Base-by-base conservation (phyloP, 2,329 filamentous ascomycete species). In the Blastomyces percursus region DNA sequence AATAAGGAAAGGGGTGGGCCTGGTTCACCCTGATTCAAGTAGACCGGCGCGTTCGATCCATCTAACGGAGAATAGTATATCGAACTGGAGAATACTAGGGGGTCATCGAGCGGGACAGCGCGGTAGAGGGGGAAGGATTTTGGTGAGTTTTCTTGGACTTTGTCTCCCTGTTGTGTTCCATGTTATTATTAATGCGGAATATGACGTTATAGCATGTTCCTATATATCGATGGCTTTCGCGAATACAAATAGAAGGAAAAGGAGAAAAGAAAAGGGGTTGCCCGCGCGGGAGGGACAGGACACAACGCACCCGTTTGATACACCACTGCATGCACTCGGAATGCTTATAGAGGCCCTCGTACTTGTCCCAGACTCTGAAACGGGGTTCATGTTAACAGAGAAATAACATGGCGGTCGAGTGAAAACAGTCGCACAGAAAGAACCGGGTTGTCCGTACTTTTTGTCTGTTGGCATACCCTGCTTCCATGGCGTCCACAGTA, bases 271-370 rank as follows among this genome's bases (percentile, higher is more conserved):
- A 35, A 19, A 30, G 44, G 7, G 35, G 14, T 12, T 38, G 9
- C 9, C 8, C 35, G 35, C 9, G 40, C 0, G 12, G 14, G 24
- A 38, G 38, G 40, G 48, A 30, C 6, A 4, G 48, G 48, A 7
- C 48, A 24, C 24, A 27, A 59, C 57, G 24, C 21, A 59, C 57
- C 42, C 57, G 40, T 24, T 48, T 59, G 7, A 59, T 59, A 27
- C 57, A 59, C 57, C 57, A 59, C 5, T 59, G 57, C 57, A 59
- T 59, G 16, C 57, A 59, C n/a, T 59, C 57, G 30, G 57, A 59
- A n/a, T 59, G 57, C 27, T 59, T 59, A 48, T 59, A 59, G 42
- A 48, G 16, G 27, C 57, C 57, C 30, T 59, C 57, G 57, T 59
- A 59, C 21, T 59, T 59, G 32, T 59, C 57, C 57, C 57, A 59